Percentiles rank a stretch among this genome's conserved stretches.
Conservation (phyloP, 768 basidiomycete genomes). For the Terana coerulea region DNA sequence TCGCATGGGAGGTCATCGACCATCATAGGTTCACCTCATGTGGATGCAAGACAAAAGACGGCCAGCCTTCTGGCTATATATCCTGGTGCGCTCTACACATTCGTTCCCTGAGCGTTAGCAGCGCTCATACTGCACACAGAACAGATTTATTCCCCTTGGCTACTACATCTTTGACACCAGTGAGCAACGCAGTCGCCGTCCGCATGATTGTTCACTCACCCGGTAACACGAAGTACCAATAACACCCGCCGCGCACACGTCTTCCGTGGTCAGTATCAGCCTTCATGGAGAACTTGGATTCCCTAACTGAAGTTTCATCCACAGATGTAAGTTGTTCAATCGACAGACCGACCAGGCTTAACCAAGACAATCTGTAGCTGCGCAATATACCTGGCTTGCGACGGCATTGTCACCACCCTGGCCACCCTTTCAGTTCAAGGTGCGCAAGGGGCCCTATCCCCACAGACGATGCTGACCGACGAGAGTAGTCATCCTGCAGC, state of each 20-base stretch:
- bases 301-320: neutral
- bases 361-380: neutral
- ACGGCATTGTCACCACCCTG: neutral
- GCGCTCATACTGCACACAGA: neutral
- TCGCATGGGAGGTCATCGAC: neutral
- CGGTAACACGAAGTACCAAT: constrained; percentile 3
- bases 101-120: neutral
- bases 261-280: neutral
- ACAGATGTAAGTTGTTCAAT: neutral
- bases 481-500: constrained; percentile 9
- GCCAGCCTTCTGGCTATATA: constrained; percentile 9
- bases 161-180: constrained; percentile 8
- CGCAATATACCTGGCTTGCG: neutral
- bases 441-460: neutral
- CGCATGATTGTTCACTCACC: neutral
- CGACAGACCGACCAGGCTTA: constrained; percentile 1
- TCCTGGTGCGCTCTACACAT: neutral
- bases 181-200: neutral
- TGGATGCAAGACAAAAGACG: constrained; percentile 7
- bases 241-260: neutral
- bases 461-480: neutral
- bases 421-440: neutral
- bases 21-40: constrained; percentile 3
- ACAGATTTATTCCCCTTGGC: constrained; percentile 5
- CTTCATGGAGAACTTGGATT: neutral